phyloP scores from a whole-genome alignment of 2,329 filamentous ascomycete species.

The Colletotrichum endophyticum region DNA sequence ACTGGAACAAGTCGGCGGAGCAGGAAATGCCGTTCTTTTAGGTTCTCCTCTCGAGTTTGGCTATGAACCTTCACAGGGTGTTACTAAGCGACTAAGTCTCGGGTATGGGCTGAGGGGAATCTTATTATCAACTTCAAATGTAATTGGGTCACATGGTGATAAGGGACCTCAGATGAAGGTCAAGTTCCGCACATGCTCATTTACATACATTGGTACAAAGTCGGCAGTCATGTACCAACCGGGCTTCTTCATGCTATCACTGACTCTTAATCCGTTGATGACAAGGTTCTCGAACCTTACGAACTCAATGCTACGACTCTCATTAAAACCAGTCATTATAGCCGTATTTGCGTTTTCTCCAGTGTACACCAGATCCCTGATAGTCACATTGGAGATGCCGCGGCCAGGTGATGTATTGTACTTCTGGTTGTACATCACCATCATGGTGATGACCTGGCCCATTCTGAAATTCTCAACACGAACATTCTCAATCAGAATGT shows the following conservation, averaged over 20 bases:
- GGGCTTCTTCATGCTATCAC: constrained; percentile 20
- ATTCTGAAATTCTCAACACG: constrained; percentile 31
- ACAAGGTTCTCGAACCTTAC: constrained; percentile 28
- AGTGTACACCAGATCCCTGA: constrained; percentile 26
- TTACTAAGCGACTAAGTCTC: background rate
- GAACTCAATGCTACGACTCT: constrained; percentile 1
- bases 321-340: constrained; percentile 21
- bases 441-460: constrained; percentile 33
- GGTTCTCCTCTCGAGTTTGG: background rate
- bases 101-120: accelerated
- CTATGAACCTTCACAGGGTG: background rate
- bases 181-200: constrained; percentile 23
- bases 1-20: background rate
- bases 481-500: constrained; percentile 28
- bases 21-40: background rate
- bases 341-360: constrained; percentile 21
- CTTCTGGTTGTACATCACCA: constrained; percentile 33
- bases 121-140: background rate
- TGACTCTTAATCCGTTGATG: constrained; percentile 26
- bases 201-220: constrained; percentile 14
- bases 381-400: constrained; percentile 30
- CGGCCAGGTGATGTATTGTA: constrained; percentile 35
- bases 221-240: constrained; percentile 11
- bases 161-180: background rate
- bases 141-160: background rate